Conservation (phyloP, 2,329 filamentous ascomycete species). For the Chalaropsis ovoidea region DNA sequence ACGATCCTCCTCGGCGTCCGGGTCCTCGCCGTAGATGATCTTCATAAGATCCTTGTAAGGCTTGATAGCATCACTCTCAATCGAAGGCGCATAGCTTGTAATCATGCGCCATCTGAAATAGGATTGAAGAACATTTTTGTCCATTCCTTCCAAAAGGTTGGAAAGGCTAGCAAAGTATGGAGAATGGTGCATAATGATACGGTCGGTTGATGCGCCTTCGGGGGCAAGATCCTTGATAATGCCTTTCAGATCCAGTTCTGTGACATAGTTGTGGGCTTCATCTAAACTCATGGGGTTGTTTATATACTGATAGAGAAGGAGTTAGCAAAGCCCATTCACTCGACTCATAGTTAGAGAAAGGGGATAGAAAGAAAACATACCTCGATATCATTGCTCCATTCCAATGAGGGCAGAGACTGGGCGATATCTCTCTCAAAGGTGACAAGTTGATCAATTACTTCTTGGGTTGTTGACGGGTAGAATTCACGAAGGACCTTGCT, state of each 20-base stretch:
- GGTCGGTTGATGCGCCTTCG: slow-evolving; percentile 32
- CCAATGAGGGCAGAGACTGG: slow-evolving; percentile 45
- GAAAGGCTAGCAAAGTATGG: slow-evolving; percentile 51
- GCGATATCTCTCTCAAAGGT: slow-evolving; percentile 54
- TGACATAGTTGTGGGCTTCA: slow-evolving; percentile 47
- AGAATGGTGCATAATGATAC: slow-evolving; percentile 50
- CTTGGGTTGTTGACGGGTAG: slow-evolving; percentile 33
- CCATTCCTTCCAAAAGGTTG: slow-evolving; percentile 43
- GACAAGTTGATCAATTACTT: slow-evolving; percentile 39
- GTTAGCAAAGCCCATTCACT: not conserved
- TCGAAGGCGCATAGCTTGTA: slow-evolving; percentile 40
- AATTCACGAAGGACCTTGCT: slow-evolving; percentile 30
- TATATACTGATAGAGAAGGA: slow-evolving; percentile 38
- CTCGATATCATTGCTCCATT: slow-evolving; percentile 51
- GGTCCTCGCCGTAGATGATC: slow-evolving; percentile 50
- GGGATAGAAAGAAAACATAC: slow-evolving; percentile 29
- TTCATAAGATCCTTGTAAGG: slow-evolving; percentile 52
- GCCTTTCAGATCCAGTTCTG: slow-evolving; percentile 45
- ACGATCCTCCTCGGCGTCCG: slow-evolving; percentile 51
- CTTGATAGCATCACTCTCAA: slow-evolving; percentile 51
- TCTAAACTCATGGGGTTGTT: slow-evolving; percentile 54
- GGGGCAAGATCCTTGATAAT: slow-evolving; percentile 42
- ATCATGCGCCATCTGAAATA: slow-evolving; percentile 58
- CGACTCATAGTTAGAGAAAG: not conserved
- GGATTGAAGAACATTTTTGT: slow-evolving; percentile 47